A percentile compares a stretch with the other conserved stretches of the same genome.
Conservation (phyloP, 2,329 filamentous ascomycete genomes). For the Capronia americana region DNA sequence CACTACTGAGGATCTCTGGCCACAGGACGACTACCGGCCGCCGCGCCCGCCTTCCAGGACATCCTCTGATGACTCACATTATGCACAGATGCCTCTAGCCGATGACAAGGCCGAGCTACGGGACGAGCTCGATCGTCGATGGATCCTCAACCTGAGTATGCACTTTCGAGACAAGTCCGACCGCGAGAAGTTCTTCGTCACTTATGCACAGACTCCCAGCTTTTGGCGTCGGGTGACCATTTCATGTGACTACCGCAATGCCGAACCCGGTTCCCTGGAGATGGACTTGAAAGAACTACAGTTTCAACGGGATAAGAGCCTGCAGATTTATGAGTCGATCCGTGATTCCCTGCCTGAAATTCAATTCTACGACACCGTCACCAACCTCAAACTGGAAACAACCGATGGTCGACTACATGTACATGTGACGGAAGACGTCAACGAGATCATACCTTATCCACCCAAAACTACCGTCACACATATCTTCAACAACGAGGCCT, state of each 20-base stretch:
- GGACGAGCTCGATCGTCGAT: conserved; percentile 82
- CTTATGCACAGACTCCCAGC: conserved; percentile 80
- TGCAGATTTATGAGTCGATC: conserved; percentile 92
- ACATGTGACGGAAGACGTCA: conserved; percentile 95
- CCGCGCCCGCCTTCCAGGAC: conserved; percentile 56
- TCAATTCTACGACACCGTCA: conserved; percentile 94
- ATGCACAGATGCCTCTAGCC: conserved; percentile 44
- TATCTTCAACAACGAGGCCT: conserved; percentile 58
- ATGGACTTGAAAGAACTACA: conserved; percentile 76
- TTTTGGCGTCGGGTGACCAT: conserved; percentile 89
- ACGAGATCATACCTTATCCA: conserved; percentile 92
- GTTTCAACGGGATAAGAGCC: conserved; percentile 89
- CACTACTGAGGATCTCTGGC: conserved; percentile 28
- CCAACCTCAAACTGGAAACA: conserved; percentile 92
- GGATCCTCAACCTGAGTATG: conserved; percentile 99
- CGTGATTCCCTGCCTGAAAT: conserved; percentile 91
- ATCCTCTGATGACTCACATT: conserved; percentile 37
- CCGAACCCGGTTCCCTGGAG: conserved; percentile 82
- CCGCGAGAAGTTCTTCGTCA: conserved; percentile 97
- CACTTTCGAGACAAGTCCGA: conserved; percentile 93
- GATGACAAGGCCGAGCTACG: conserved; percentile 60
- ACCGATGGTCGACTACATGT: conserved; percentile 87
- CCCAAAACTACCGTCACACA: conserved; percentile 75
- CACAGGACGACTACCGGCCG: conserved; percentile 40
- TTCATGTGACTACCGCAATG: conserved; percentile 87